A percentile compares a stretch with the other conserved stretches of the same genome.
phyloP scores from a whole-genome alignment of 2,329 filamentous ascomycete genomes.

The Diaporthe batatas region DNA sequence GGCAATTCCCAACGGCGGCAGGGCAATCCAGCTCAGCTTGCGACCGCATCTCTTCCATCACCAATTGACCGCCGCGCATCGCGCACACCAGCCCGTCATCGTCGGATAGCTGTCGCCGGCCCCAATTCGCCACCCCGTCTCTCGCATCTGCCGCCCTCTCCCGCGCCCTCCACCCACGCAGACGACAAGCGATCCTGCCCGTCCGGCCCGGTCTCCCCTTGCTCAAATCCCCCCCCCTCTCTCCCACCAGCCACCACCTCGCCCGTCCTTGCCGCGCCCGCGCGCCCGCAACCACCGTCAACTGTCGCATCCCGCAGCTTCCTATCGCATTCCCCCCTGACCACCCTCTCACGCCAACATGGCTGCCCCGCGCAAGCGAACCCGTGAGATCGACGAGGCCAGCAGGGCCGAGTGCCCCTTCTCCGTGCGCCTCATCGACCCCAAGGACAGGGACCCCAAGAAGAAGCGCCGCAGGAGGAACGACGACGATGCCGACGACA shows the following conservation, averaged over 20 bases:
- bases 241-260: constrained; percentile 35
- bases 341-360: constrained; percentile 48
- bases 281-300: constrained; percentile 12
- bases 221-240: neutral
- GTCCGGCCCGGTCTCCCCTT: constrained; percentile 11
- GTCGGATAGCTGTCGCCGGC: constrained; percentile 26
- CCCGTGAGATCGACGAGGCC: constrained; percentile 62
- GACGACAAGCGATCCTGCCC: constrained; percentile 4
- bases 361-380: constrained; percentile 64
- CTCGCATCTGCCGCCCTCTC: constrained; percentile 1
- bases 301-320: neutral
- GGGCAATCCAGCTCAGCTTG: constrained; percentile 31
- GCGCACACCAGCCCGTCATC: constrained; percentile 25
- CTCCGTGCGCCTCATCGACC: constrained; percentile 59
- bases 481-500: constrained; percentile 58
- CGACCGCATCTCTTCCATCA: constrained; percentile 35
- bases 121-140: constrained; percentile 23
- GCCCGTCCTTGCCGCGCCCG: constrained; percentile 24
- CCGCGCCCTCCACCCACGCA: constrained; percentile 26
- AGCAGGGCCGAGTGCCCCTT: constrained; percentile 70
- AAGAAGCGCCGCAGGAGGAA: constrained; percentile 60
- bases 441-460: constrained; percentile 63
- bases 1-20: constrained; percentile 37
- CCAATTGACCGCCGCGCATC: constrained; percentile 39
- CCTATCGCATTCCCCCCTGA: neutral